These are phyloP conservation scores for Schizochytrium sp. DNA, from an alignment of 108 stramenopile species.

Conservation along the genomic window DNA sequence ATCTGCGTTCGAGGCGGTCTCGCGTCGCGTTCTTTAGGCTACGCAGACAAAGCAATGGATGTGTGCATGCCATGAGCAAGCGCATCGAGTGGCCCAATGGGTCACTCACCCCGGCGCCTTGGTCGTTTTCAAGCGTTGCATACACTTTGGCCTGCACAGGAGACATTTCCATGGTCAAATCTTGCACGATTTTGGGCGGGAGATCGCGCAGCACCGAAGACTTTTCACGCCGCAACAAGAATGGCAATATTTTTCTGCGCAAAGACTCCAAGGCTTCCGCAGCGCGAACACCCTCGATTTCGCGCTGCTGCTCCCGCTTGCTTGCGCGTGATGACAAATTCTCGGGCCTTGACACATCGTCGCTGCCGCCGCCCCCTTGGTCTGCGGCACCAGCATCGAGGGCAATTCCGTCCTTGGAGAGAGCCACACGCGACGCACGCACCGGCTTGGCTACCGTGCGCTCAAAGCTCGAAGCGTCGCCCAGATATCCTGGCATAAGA, in stretches of 20 bases:
- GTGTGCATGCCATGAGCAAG: constrained; percentile 22
- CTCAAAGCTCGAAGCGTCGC: constrained; percentile 39
- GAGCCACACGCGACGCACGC: background rate
- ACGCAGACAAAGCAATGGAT: constrained; percentile 27
- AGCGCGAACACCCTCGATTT: background rate
- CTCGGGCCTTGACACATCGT: too few relatives aligned
- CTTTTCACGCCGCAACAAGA: constrained; percentile 80
- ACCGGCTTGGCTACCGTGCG: constrained; percentile 19
- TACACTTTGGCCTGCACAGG: constrained; percentile 36
- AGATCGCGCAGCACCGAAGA: constrained; percentile 69
- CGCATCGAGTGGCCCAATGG: background rate
- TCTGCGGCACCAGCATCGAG: constrained; percentile 44
- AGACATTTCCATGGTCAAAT: background rate
- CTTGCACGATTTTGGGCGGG: constrained; percentile 55
- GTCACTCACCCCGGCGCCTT: background rate
- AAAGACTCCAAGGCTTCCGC: constrained; percentile 5
- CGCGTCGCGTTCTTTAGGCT: background rate
- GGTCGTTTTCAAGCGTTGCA: constrained; percentile 18
- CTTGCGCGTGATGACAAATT: background rate
- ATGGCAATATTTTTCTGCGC: constrained; percentile 75
- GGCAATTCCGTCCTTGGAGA: background rate
- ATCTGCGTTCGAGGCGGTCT: background rate
- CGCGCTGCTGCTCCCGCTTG: background rate
- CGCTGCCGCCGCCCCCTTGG: background rate
- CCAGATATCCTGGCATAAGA: constrained; percentile 45